Evolutionary conservation across 257 asterid genomes (phyloP), one percentile per base, ranked within the genome.

Genomic region (Capsicum chinense): DNA sequence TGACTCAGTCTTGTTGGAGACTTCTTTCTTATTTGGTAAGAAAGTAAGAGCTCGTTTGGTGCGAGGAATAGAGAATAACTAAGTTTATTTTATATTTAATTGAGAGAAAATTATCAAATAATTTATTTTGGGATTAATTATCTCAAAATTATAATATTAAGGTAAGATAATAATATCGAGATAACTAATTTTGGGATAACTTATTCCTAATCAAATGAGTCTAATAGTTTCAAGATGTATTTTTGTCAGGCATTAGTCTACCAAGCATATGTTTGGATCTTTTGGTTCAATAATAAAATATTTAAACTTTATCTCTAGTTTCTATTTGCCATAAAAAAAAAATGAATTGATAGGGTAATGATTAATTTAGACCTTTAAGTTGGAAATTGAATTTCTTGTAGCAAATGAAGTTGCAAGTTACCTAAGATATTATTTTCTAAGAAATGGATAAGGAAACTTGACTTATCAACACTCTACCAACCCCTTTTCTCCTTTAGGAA

Each of bases 341-440:
- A 8, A 0, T 19, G 1, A 50, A 6, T 74, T 74, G 50, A 50
- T 48, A 1, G 0, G n/a, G 12, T 19, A 11, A 48, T 26, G 33
- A 26, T 26, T 26, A 26, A 26, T 48, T 16, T 0, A 74, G 60
- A 74, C 60, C 80, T 11, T 19, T 74, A 74, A 10, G 7, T 5
- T 74, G 7, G 7, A 35, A 74, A 48, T 48, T 1, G 7, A 2
- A n/a, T 74, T 0, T 48, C 19, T 6, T 48, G 11, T 73, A 73
- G 80, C 63, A 52, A 21, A 26, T 76, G 81, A 76, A 50, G 62
- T 73, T 50, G 47, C 81, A 74, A 76, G 81, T 76, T 76, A 52
- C 64, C 48, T 4, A 14, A 54, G 82, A 54, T 78, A 78, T 78
- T 78, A 78, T 33, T 78, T 78, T 78, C 82, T 14, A 50, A 3